Evolutionary conservation across 78 protist species (phyloP).

Genomic region (Fonticula alba): DNA sequence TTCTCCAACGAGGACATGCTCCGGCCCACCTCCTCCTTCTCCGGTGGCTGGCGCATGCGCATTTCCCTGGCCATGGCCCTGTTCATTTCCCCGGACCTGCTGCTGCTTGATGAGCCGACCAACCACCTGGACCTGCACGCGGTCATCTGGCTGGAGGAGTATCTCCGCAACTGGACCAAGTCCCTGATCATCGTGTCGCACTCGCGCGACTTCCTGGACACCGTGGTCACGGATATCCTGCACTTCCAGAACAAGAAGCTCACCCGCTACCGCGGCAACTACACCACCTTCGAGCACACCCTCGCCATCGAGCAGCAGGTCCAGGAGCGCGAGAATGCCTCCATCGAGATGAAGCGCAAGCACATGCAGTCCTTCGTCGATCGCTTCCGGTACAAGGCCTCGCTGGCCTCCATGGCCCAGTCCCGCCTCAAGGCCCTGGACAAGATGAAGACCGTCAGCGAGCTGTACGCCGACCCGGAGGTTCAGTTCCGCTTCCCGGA

Average conservation of each 20-base stretch:
- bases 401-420: background rate
- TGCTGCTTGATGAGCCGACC: conserved; percentile 79
- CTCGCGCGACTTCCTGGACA: conserved; percentile 62
- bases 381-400: background rate
- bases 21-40: conserved; percentile 3
- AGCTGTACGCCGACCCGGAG: background rate
- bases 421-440: background rate
- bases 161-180: conserved; percentile 38
- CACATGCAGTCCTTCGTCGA: background rate
- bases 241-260: conserved; percentile 46
- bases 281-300: background rate
- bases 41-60: conserved; percentile 94
- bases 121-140: conserved; percentile 70
- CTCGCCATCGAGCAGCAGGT: conserved; percentile 6
- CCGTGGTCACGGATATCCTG: conserved; percentile 38
- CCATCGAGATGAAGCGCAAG: conserved; percentile 3
- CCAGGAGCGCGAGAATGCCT: background rate
- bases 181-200: conserved; percentile 71
- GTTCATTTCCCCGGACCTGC: conserved; percentile 60
- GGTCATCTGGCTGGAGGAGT: conserved; percentile 69
- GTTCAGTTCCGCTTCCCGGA: conserved; percentile 8
- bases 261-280: conserved; percentile 28
- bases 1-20: conserved; percentile 28
- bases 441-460: background rate
- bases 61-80: conserved; percentile 78